Conservation (phyloP, 371 early-diverging fungal genomes). For the Actinomortierella wolfii region DNA sequence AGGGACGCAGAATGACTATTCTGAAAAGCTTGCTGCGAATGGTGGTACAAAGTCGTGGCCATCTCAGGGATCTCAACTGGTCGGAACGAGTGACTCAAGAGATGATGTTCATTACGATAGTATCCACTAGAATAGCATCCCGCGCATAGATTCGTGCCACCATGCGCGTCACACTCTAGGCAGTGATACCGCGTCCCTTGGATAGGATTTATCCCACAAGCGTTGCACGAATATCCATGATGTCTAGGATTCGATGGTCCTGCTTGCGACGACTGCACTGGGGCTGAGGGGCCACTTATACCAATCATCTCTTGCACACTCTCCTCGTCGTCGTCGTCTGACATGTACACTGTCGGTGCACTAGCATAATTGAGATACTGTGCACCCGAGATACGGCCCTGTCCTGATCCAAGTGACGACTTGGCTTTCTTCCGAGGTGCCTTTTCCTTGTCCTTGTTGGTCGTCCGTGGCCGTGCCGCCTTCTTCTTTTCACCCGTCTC, state of each 20-base stretch:
- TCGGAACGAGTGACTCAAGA: slow-evolving; percentile 32
- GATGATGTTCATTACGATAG: slow-evolving; percentile 26
- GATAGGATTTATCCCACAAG: slow-evolving; percentile 67
- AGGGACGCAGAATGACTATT: too few relatives aligned
- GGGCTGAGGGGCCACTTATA: background rate
- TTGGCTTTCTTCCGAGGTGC: slow-evolving; percentile 23
- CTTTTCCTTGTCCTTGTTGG: slow-evolving; percentile 23
- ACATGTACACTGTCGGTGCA: slow-evolving; percentile 67
- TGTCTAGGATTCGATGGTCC: too few relatives aligned
- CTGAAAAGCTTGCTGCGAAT: background rate
- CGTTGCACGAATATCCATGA: slow-evolving; percentile 49
- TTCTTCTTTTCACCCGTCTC: slow-evolving; percentile 11
- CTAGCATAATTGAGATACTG: slow-evolving; percentile 55
- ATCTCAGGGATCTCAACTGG: slow-evolving; percentile 24
- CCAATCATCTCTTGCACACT: slow-evolving; percentile 59
- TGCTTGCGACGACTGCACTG: too few relatives aligned
- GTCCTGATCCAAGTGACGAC: slow-evolving; percentile 18
- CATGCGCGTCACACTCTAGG: slow-evolving; percentile 55
- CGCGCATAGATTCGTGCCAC: slow-evolving; percentile 40
- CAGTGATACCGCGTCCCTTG: slow-evolving; percentile 65
- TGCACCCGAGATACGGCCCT: slow-evolving; percentile 60
- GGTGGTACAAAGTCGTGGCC: slow-evolving; percentile 8
- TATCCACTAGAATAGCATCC: slow-evolving; percentile 23
- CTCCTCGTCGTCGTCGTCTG: slow-evolving; percentile 61
- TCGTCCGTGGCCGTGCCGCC: slow-evolving; percentile 15